These are phyloP conservation scores for Nepenthes gracilis DNA, from an alignment of 148 eudicot species.

Conservation along the genomic window DNA sequence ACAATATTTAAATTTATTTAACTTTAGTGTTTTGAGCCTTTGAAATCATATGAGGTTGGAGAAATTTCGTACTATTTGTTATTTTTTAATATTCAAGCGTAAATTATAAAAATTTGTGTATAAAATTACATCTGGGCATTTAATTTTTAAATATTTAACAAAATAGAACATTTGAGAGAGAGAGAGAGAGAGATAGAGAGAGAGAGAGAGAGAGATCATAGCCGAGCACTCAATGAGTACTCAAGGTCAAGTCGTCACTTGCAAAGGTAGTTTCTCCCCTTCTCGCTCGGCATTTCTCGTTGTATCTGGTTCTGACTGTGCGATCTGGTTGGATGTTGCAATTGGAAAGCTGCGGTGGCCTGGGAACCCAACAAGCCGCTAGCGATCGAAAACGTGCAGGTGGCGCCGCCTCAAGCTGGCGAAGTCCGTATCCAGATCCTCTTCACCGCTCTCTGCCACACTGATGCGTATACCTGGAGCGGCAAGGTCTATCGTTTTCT, in stretches of 20 bases:
- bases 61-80: no score
- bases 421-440: slow-evolving; percentile 85
- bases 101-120: no score
- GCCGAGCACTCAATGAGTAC: slow-evolving; percentile 34
- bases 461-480: slow-evolving; percentile 98
- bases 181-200: not conserved
- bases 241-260: slow-evolving; percentile 86
- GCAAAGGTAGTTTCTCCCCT: slow-evolving; percentile 64
- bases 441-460: slow-evolving; percentile 92
- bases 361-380: slow-evolving; percentile 91
- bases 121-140: no score
- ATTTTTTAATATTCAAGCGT: no score
- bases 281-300: not conserved
- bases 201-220: not conserved
- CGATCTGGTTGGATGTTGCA: slow-evolving; percentile 1
- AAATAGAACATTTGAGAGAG: no score
- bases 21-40: no score
- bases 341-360: slow-evolving; percentile 80
- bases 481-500: slow-evolving; percentile 63
- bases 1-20: no score
- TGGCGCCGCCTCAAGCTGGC: slow-evolving; percentile 96
- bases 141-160: no score
- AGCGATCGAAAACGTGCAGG: slow-evolving; percentile 86
- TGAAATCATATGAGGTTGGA: no score
- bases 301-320: not conserved